phyloP scores from a whole-genome alignment of 768 basidiomycete species.

The Tremella mesenterica region DNA sequence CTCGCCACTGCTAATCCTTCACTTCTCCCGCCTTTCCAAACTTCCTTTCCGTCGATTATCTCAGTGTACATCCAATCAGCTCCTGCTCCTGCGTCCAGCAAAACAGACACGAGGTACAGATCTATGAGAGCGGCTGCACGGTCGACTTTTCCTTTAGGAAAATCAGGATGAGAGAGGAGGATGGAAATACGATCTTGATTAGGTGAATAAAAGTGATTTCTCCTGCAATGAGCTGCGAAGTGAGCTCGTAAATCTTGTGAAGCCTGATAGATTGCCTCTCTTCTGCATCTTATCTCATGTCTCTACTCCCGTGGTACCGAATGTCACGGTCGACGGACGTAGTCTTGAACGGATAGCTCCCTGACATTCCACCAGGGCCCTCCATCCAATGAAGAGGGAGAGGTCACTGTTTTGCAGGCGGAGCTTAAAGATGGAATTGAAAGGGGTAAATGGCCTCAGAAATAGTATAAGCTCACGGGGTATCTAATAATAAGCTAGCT shows the following conservation, averaged over 20 bases:
- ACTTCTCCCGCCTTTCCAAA: constrained; percentile 56
- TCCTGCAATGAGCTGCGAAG: constrained; percentile 26
- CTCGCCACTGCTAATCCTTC: constrained; percentile 76
- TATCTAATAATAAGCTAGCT: too few species aligned
- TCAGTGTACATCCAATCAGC: constrained; percentile 71
- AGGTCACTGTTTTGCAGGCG: too few species aligned
- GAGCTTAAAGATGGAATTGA: too few species aligned
- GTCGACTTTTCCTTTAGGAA: constrained; percentile 45
- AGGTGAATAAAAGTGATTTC: constrained; percentile 30
- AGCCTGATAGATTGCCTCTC: constrained; percentile 1
- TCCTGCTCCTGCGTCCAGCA: constrained; percentile 91
- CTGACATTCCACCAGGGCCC: too few species aligned
- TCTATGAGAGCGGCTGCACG: constrained; percentile 70
- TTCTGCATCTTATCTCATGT: too few species aligned
- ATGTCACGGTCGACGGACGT: too few species aligned
- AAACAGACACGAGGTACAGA: constrained; percentile 75
- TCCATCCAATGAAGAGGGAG: too few species aligned
- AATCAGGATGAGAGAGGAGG: constrained; percentile 39
- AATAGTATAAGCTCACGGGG: too few species aligned
- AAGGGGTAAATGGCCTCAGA: too few species aligned
- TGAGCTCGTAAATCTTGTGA: not conserved
- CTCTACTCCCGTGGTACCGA: too few species aligned
- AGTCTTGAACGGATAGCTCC: too few species aligned
- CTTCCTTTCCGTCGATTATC: constrained; percentile 10
- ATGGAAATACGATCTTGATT: constrained; percentile 54